A percentile compares a stretch with the other conserved stretches of the same genome.
Evolutionary conservation across 1,284 basidiomycete species (phyloP).

Genomic region (Ganoderma leucocontextum): DNA sequence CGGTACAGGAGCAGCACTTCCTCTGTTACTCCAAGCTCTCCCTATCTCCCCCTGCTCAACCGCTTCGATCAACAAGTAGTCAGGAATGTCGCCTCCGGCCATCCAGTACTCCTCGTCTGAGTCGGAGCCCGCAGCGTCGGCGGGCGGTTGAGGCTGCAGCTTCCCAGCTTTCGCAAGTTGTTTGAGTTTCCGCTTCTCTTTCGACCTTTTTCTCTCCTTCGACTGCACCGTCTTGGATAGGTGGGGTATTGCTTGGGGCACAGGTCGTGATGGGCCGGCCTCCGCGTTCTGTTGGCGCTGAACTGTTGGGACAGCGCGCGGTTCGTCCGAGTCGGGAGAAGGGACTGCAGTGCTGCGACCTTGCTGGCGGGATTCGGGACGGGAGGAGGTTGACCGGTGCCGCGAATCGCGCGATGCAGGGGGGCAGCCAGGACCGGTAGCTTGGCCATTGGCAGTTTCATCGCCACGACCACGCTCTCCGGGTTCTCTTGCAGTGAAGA

Average conservation of each 20-base stretch:
- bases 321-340: not conserved
- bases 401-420: not conserved
- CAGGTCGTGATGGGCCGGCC: not conserved
- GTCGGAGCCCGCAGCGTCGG: constrained; percentile 2
- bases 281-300: not conserved
- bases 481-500: not conserved
- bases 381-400: not conserved
- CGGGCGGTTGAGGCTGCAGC: not conserved
- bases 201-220: not conserved
- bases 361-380: not conserved
- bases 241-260: not conserved
- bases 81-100: constrained; percentile 19
- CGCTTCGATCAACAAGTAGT: constrained; percentile 10
- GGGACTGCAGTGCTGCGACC: not conserved
- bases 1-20: not conserved
- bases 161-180: constrained; percentile 3
- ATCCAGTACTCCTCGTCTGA: constrained; percentile 26
- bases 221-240: not conserved
- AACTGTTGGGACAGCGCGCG: not conserved
- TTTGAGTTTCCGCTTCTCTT: constrained; percentile 7
- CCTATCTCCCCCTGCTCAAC: constrained; percentile 4
- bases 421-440: not conserved
- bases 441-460: not conserved
- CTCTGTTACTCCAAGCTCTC: not conserved
- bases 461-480: not conserved